A percentile compares a stretch with the other conserved stretches of the same genome.
phyloP scores from a whole-genome alignment of 495 filamentous ascomycete genomes.

The Xylaria telfairii region DNA sequence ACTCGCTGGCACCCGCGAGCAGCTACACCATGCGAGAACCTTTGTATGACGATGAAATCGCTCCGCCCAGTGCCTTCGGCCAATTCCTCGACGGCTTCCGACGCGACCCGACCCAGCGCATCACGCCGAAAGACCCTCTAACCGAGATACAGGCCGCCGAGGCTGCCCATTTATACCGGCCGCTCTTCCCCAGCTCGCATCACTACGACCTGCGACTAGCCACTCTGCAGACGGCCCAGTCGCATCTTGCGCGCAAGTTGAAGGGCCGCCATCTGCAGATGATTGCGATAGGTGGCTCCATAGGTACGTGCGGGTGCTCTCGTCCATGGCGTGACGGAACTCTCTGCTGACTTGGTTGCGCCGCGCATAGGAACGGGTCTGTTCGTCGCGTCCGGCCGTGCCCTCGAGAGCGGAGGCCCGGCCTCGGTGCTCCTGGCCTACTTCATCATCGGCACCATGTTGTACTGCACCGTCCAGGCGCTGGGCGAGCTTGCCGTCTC shows the following conservation, averaged over 20 bases:
- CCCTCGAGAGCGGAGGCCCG: slow-evolving; percentile 80
- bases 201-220: slow-evolving; percentile 78
- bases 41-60: slow-evolving; percentile 40
- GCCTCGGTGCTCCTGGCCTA: slow-evolving; percentile 86
- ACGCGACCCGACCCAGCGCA: slow-evolving; percentile 71
- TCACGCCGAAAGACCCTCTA: slow-evolving; percentile 60
- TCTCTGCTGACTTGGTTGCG: slow-evolving; percentile 20
- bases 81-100: slow-evolving; percentile 80
- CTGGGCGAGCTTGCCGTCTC: slow-evolving; percentile 91
- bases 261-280: slow-evolving; percentile 92
- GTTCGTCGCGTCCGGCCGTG: slow-evolving; percentile 85
- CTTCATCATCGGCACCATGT: slow-evolving; percentile 81
- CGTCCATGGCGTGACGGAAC: background rate
- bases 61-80: slow-evolving; percentile 41
- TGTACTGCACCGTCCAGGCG: slow-evolving; percentile 91
- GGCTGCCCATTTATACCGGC: slow-evolving; percentile 32
- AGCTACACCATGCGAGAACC: slow-evolving; percentile 49
- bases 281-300: slow-evolving; percentile 96
- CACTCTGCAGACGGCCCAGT: slow-evolving; percentile 74
- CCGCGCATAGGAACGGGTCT: slow-evolving; percentile 74
- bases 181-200: slow-evolving; percentile 29
- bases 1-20: slow-evolving; percentile 46
- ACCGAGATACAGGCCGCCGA: slow-evolving; percentile 53
- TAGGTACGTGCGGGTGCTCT: slow-evolving; percentile 63
- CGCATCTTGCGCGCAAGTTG: slow-evolving; percentile 74